Percentiles rank a stretch among this genome's conserved stretches.
phyloP scores from a whole-genome alignment of 352 stramenopile species.

The Phytophthora macrochlamydospora region DNA sequence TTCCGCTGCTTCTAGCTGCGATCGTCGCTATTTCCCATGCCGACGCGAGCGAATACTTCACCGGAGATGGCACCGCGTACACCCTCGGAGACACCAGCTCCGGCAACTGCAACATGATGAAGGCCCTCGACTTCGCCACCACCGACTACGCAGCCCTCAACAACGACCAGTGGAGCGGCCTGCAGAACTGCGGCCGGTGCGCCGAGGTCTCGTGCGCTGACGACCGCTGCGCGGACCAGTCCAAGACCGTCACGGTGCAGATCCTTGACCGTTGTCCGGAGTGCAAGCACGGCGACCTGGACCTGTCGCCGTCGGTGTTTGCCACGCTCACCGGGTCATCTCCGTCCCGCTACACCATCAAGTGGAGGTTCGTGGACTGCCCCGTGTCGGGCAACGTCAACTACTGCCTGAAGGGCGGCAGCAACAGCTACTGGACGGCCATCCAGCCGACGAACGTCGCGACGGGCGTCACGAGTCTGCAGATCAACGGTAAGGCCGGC shows the following conservation, averaged over 20 bases:
- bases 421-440: slow-evolving; percentile 43
- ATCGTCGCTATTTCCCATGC: slow-evolving; percentile 29
- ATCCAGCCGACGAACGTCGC: slow-evolving; percentile 41
- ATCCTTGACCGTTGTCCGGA: slow-evolving; percentile 69
- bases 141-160: slow-evolving; percentile 64
- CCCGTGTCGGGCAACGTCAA: slow-evolving; percentile 27
- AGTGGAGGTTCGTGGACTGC: too few relatives aligned
- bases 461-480: slow-evolving; percentile 32
- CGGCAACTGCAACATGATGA: slow-evolving; percentile 46
- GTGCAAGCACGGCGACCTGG: slow-evolving; percentile 42
- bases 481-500: slow-evolving; percentile 52
- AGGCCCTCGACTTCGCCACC: slow-evolving; percentile 12
- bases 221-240: slow-evolving; percentile 35
- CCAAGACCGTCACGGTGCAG: slow-evolving; percentile 47
- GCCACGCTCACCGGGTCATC: too few relatives aligned
- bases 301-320: neutral
- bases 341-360: too few relatives aligned
- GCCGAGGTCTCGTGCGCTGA: slow-evolving; percentile 55
- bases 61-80: slow-evolving; percentile 37
- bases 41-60: neutral
- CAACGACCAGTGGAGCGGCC: slow-evolving; percentile 52
- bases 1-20: slow-evolving; percentile 8
- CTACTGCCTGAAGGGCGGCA: slow-evolving; percentile 28
- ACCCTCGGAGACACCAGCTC: slow-evolving; percentile 31
- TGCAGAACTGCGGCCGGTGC: slow-evolving; percentile 56